A percentile compares a stretch with the other conserved stretches of the same genome.
These are phyloP conservation scores for Lipomyces orientalis DNA, from an alignment of 805 yeast species.

Conservation along the genomic window DNA sequence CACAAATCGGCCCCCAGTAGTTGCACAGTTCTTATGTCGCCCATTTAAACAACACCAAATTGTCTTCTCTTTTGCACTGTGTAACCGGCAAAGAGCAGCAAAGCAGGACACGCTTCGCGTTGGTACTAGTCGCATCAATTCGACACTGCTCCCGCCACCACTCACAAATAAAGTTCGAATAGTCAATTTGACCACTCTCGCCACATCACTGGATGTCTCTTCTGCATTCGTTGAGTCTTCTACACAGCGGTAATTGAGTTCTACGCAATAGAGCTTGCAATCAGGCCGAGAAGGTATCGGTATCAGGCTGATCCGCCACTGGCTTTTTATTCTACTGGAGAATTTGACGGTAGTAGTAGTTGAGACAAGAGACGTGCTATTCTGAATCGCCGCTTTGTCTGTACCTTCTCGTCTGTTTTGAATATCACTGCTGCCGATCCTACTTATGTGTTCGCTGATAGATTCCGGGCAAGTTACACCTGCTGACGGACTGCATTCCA, in stretches of 20 bases:
- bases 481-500: neutral
- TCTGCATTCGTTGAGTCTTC: neutral
- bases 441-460: neutral
- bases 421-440: neutral
- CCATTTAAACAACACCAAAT: neutral
- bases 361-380: neutral
- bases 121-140: neutral
- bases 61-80: neutral
- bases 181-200: neutral
- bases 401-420: neutral
- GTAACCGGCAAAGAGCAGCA: neutral
- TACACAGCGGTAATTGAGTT: neutral
- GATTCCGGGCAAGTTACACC: neutral
- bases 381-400: neutral
- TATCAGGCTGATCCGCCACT: neutral
- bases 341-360: neutral
- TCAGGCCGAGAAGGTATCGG: neutral
- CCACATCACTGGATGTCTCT: neutral
- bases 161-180: neutral
- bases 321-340: neutral
- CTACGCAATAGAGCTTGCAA: neutral
- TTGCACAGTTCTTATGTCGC: neutral
- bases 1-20: slow-evolving; percentile 2
- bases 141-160: neutral
- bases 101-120: neutral